These are phyloP conservation scores for Leersia perrieri DNA, from an alignment of 176 grass and related monocot genomes.

Conservation along the genomic window DNA sequence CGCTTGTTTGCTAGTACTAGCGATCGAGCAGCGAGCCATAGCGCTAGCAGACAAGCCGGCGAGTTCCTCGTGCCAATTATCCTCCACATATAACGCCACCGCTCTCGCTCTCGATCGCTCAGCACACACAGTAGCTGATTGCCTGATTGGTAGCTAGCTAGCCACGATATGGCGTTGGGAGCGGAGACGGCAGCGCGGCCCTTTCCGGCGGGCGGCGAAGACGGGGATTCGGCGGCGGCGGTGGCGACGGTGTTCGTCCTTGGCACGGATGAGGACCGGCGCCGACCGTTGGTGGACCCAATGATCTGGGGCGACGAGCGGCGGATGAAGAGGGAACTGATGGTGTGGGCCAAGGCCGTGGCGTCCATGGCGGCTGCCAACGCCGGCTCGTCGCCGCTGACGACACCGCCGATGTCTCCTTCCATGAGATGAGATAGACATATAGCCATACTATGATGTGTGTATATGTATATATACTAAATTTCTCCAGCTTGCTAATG, in stretches of 20 bases:
- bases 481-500: neutral
- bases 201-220: neutral
- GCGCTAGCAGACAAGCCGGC: neutral
- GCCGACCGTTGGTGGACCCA: constrained; percentile 51
- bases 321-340: constrained; percentile 69
- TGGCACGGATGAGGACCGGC: neutral
- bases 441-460: too few species aligned
- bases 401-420: neutral
- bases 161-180: neutral
- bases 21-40: too few species aligned
- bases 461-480: too few species aligned
- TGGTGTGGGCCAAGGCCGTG: constrained; percentile 77
- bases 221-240: neutral
- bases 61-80: constrained; percentile 24
- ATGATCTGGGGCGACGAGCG: constrained; percentile 57
- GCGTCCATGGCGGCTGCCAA: constrained; percentile 45
- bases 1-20: neutral
- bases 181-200: constrained; percentile 15
- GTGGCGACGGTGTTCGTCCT: constrained; percentile 13
- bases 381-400: neutral
- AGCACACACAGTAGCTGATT: neutral
- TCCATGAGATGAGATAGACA: neutral
- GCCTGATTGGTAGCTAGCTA: too few species aligned
- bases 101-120: neutral
- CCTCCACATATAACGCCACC: neutral